Percentiles rank a stretch among this genome's conserved stretches.
phyloP scores from a whole-genome alignment of 2,329 filamentous ascomycete genomes.

The Cladosporium sp. region DNA sequence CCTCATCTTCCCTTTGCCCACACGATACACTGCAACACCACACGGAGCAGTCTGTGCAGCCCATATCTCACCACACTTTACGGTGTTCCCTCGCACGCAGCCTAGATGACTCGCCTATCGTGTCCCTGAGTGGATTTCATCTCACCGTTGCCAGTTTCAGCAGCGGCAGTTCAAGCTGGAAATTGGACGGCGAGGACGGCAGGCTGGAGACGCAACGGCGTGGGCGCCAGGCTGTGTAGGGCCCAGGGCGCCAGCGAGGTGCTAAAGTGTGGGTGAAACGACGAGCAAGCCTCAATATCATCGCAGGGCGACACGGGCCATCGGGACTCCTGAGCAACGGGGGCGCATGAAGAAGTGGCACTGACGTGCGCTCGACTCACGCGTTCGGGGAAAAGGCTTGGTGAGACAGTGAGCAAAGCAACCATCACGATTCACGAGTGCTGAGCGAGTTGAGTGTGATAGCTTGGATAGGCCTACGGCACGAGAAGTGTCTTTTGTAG shows the following conservation, averaged over 20 bases:
- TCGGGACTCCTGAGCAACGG: constrained; percentile 7
- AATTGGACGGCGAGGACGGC: constrained; percentile 9
- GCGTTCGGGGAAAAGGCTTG: constrained; percentile 12
- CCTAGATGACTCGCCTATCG: neutral
- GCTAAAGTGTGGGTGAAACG: constrained; percentile 20
- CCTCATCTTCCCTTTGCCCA: neutral
- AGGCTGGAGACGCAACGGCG: constrained; percentile 19
- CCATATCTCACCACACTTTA: constrained; percentile 2
- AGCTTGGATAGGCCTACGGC: neutral
- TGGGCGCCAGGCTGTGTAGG: constrained; percentile 1
- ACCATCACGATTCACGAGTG: constrained; percentile 8
- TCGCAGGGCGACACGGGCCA: constrained; percentile 11
- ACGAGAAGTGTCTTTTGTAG: constrained; percentile 5
- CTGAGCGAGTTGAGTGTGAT: neutral
- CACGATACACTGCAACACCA: neutral
- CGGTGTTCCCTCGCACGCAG: constrained; percentile 7
- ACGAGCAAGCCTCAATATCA: constrained; percentile 16
- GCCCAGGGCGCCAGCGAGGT: constrained; percentile 10
- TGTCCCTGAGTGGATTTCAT: neutral
- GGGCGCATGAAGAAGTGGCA: constrained; percentile 13
- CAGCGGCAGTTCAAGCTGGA: constrained; percentile 1
- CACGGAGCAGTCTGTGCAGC: neutral
- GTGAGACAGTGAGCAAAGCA: constrained; percentile 14
- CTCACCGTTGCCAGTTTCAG: constrained; percentile 5
- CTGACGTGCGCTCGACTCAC: constrained; percentile 17